phyloP scores from a whole-genome alignment of 2,329 filamentous ascomycete genomes.

The Aciculosporium take region DNA sequence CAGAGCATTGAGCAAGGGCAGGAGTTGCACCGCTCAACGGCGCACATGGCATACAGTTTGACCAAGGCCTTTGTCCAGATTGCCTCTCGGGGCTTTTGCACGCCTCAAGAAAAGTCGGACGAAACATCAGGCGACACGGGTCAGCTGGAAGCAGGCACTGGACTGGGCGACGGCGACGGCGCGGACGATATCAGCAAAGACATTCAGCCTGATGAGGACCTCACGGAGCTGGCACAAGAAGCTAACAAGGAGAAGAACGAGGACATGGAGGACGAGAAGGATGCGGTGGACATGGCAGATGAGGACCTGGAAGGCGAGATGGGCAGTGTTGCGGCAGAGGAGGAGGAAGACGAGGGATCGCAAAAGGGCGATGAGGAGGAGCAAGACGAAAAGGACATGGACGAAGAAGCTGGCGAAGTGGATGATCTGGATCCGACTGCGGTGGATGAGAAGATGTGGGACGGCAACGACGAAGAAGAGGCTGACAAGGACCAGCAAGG shows the following conservation, averaged over 20 bases:
- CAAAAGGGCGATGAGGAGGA: slow-evolving; percentile 49
- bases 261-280: slow-evolving; percentile 66
- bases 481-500: slow-evolving; percentile 71
- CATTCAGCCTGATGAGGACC: slow-evolving; percentile 81
- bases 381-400: slow-evolving; percentile 59
- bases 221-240: slow-evolving; percentile 82
- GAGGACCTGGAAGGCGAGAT: slow-evolving; percentile 83
- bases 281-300: slow-evolving; percentile 83
- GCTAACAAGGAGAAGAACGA: slow-evolving; percentile 49
- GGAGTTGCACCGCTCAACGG: slow-evolving; percentile 53
- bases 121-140: slow-evolving; percentile 56
- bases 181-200: slow-evolving; percentile 98
- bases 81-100: slow-evolving; percentile 78
- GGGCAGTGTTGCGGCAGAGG: slow-evolving; percentile 47
- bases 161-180: slow-evolving; percentile 86
- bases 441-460: slow-evolving; percentile 98
- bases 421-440: slow-evolving; percentile 80
- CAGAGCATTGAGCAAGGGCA: slow-evolving; percentile 44
- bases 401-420: slow-evolving; percentile 82
- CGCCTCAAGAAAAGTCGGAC: slow-evolving; percentile 66
- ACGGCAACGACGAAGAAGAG: slow-evolving; percentile 67
- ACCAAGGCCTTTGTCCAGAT: slow-evolving; percentile 67
- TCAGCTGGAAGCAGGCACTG: slow-evolving; percentile 80
- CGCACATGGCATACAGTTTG: slow-evolving; percentile 61
- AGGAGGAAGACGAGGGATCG: slow-evolving; percentile 45